These are phyloP conservation scores for Plasmodiophora brassicae DNA, from an alignment of 208 protist genomes.

Conservation along the genomic window DNA sequence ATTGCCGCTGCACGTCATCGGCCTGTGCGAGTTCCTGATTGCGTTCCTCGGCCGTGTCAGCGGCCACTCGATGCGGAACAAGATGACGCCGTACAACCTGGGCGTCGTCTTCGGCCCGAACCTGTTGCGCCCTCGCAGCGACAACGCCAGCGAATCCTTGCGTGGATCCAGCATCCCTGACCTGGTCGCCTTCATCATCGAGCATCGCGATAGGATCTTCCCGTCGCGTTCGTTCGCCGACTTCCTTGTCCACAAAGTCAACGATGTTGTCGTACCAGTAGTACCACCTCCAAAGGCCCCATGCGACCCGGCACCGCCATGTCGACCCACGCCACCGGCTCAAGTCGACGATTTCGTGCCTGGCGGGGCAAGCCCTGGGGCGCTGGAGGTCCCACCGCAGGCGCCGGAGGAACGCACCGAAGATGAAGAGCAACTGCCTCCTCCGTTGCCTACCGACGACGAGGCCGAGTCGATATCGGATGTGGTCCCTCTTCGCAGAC, in stretches of 20 bases:
- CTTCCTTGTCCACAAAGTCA: neutral
- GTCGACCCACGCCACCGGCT: neutral
- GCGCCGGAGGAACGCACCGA: neutral
- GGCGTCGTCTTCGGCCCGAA: constrained; percentile 18
- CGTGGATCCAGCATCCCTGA: neutral
- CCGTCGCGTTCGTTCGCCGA: neutral
- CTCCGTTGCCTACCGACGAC: too few species aligned
- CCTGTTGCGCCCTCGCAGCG: neutral
- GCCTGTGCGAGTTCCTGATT: neutral
- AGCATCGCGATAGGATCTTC: neutral
- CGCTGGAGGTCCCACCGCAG: neutral
- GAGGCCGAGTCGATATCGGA: too few species aligned
- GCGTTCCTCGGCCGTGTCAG: neutral
- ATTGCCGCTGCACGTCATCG: neutral
- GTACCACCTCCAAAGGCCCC: neutral
- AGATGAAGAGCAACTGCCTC: neutral
- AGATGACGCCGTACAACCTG: neutral
- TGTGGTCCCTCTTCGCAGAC: too few species aligned
- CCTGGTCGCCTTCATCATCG: constrained; percentile 9
- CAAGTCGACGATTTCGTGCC: too few species aligned
- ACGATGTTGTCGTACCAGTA: neutral
- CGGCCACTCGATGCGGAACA: neutral
- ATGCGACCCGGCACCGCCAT: neutral
- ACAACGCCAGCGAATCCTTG: neutral
- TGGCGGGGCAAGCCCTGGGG: neutral